Conservation (phyloP, 495 filamentous ascomycete genomes). For the Penicillium canescens region DNA sequence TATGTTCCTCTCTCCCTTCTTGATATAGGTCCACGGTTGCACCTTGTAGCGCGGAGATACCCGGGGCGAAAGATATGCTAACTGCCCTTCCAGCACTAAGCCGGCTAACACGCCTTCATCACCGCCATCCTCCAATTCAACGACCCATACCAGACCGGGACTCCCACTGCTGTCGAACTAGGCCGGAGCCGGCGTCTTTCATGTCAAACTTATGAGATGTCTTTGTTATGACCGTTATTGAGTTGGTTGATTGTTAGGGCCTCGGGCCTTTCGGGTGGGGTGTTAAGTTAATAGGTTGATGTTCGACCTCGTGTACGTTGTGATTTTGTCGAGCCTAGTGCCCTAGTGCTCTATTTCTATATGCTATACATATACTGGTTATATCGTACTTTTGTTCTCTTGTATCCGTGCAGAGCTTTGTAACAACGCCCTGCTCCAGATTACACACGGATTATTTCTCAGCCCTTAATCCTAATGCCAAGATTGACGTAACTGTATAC, state of each 20-base stretch:
- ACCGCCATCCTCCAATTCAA: conserved; percentile 26
- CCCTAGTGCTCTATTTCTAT: conserved; percentile 8
- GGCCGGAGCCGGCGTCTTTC: background rate
- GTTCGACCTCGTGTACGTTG: conserved; percentile 18
- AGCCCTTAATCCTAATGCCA: too few species aligned
- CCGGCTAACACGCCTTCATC: conserved; percentile 17
- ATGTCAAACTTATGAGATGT: conserved; percentile 2
- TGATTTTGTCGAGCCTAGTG: conserved; percentile 4
- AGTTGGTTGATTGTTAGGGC: conserved; percentile 9
- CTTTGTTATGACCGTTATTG: conserved; percentile 4
- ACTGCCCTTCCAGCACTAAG: conserved; percentile 30
- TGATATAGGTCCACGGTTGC: background rate
- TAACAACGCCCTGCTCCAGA: too few species aligned
- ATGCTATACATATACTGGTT: conserved; percentile 8
- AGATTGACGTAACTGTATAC: too few species aligned
- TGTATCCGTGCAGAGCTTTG: too few species aligned
- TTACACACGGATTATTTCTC: too few species aligned
- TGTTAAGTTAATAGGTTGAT: conserved; percentile 1
- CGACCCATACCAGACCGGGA: conserved; percentile 27
- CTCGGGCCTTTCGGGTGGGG: conserved; percentile 22
- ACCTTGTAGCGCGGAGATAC: too few species aligned
- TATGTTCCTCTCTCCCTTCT: conserved; percentile 18
- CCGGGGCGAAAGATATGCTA: conserved; percentile 10
- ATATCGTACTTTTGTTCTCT: background rate
- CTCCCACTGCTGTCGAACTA: conserved; percentile 28